Evolutionary conservation across 2,329 filamentous ascomycete genomes (phyloP), one percentile per base, ranked within the genome.

Genomic region (Phaeomoniella chlamydospora): DNA sequence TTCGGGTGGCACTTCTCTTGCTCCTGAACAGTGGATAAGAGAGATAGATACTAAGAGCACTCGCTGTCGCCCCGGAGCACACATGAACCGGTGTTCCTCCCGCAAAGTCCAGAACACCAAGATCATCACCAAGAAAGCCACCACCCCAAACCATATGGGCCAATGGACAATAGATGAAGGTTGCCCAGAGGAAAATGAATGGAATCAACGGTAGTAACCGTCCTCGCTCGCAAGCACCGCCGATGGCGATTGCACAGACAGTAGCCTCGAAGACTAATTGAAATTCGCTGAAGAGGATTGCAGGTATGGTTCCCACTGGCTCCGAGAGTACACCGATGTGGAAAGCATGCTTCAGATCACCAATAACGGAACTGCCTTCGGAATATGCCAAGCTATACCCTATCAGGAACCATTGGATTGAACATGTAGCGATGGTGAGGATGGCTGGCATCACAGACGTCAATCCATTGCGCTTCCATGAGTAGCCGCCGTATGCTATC

Each of bases 151-250:
- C 62, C 61, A 65, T 66, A 38, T 67, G 62, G 0, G 64, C 62
- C 3, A 66, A 46, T 0, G 63, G 63, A 18, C 59, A 59, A 40
- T 66, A 67, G 13, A 67, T 49, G 40, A 67, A 60, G 2, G 61
- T 66, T n/a, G 57, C 54, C 64, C 62, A 67, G 3, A 67, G 52
- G 61, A 66, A 62, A 29, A 68, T 65, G 43, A 68, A 68, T 0
- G 62, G 61, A 19, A 67, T 56, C 18, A 67, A 43, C 0, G 64
- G 62, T 13, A 65, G 46, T 16, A 68, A 45, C 15, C 64, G 50
- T 1, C 64, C 64, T 22, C 64, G 51, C 45, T 68, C 65, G 44
- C 62, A 67, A 18, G 59, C 57, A 11, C 64, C 64, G 4, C 65
- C 65, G 5, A 68, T 56, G 2, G 63, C 58, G 43, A 68, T 68